A percentile compares a stretch with the other conserved stretches of the same genome.
These are phyloP conservation scores for Durusdinium trenchii DNA, from an alignment of 73 alveolate genomes.

Conservation along the genomic window DNA sequence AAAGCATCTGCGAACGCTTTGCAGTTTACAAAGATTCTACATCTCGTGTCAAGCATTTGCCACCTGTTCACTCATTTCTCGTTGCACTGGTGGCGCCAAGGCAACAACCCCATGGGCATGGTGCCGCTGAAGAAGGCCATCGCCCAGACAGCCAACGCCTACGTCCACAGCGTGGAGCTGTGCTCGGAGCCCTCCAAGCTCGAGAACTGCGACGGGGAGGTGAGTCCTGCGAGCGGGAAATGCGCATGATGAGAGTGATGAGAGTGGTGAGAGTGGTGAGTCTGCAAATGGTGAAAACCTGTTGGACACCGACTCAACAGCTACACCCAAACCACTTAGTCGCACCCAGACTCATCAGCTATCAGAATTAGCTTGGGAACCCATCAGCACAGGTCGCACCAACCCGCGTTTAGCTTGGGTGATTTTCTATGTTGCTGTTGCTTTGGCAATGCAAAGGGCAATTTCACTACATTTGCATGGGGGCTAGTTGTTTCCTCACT, in stretches of 20 bases:
- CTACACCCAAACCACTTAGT: neutral
- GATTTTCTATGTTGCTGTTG: too few relatives aligned
- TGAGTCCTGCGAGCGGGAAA: neutral
- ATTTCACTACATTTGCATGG: too few relatives aligned
- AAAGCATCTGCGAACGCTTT: too few relatives aligned
- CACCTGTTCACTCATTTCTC: too few relatives aligned
- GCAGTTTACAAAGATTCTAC: too few relatives aligned
- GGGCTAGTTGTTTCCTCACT: too few relatives aligned
- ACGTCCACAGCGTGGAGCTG: conserved; percentile 95
- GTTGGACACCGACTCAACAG: neutral
- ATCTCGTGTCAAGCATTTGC: too few relatives aligned
- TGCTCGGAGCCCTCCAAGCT: conserved; percentile 88
- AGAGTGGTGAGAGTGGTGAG: neutral
- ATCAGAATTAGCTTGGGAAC: neutral
- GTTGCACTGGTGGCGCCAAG: too few relatives aligned
- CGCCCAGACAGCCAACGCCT: conserved; percentile 72
- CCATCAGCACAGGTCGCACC: too few relatives aligned
- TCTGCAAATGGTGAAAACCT: neutral
- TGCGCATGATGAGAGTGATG: neutral
- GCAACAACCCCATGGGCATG: conserved; percentile 95
- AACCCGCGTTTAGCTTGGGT: too few relatives aligned
- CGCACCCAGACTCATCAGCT: too few relatives aligned
- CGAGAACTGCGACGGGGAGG: conserved; percentile 29
- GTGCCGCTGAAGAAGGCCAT: conserved; percentile 76
- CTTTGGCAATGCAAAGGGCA: too few relatives aligned